Percentiles rank a stretch among this genome's conserved stretches.
Evolutionary conservation across 2,329 filamentous ascomycete genomes (phyloP).

Genomic region (Graphiopsis chlorocephala): DNA sequence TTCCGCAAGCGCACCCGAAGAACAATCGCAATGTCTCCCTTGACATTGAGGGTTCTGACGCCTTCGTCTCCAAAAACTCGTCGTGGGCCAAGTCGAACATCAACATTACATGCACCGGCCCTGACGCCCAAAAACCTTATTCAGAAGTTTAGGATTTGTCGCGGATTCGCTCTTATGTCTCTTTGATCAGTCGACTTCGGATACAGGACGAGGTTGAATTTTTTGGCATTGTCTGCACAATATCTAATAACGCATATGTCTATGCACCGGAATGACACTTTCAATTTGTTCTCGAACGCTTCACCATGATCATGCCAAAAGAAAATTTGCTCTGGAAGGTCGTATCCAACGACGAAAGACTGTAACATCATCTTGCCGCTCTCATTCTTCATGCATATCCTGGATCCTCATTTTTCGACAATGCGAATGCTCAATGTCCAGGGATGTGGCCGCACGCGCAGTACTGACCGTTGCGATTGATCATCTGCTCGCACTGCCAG

Average conservation of each 20-base stretch:
- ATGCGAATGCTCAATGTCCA: not conserved
- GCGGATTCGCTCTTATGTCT: not conserved
- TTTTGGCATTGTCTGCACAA: not conserved
- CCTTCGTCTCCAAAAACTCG: not conserved
- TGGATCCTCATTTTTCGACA: not conserved
- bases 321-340: not conserved
- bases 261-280: not conserved
- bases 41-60: not conserved
- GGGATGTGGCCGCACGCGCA: not conserved
- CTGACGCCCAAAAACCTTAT: not conserved
- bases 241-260: not conserved
- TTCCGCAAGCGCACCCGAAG: not conserved
- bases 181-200: not conserved
- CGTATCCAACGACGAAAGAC: not conserved
- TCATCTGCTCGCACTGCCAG: constrained; percentile 28
- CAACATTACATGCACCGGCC: not conserved
- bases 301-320: not conserved
- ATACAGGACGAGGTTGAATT: constrained; percentile 2
- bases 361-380: not conserved
- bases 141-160: not conserved
- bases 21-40: not conserved
- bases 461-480: constrained; percentile 4
- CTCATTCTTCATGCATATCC: not conserved
- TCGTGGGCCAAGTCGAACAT: constrained; percentile 1
- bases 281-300: not conserved